Base-by-base conservation (phyloP, 768 basidiomycete species). In the Guyanaporus albipodus region DNA sequence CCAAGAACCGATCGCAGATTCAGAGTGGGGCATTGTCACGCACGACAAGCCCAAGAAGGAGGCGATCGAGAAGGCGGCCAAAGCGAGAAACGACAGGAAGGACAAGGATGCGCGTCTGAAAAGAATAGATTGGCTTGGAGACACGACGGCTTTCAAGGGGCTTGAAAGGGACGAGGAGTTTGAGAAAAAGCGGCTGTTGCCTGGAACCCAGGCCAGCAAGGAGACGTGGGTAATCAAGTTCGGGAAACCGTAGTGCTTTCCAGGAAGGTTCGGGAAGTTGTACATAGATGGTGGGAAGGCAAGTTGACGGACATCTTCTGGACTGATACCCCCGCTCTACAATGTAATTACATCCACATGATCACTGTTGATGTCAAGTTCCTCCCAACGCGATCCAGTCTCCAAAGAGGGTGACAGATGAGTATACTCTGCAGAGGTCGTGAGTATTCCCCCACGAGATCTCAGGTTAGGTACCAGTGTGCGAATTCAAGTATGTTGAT, bases 81-180 rank as follows among this genome's bases (percentile, higher is more conserved):
- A 75, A 64, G 73, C 71, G 48, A 67, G 83, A 46, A 45, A 63
- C 6, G 73, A 74, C 6, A n/a, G n/a, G n/a, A 56, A 54, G 38
- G 68, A 64, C 14, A 60, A 44, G 34, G 72, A 73, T 38, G 54
- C 62, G 48, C 53, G 56, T 41, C 49, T 78, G 38, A 79, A 73
- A 62, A 65, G 85, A 52, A 76, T 87, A 8, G 85, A 87, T 63
- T 82, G 73, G 68, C 57, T 87, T 7, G 85, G 83, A 6, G 77
- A 78, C 29, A 59, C 54, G 26, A 78, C 78, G 8, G 62, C 78
- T 31, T 87, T 87, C 59, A 76, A 70, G 48, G 85, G 85, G 2
- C 56, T 87, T 51, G 78, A 81, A 55, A 74, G 65, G 62, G 77
- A 83, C 48, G 77, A 79, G 10, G 78, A 77, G 7, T 82, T 74